These are phyloP conservation scores for Lagenaria siceraria DNA, from an alignment of 306 rosid species.

Conservation along the genomic window DNA sequence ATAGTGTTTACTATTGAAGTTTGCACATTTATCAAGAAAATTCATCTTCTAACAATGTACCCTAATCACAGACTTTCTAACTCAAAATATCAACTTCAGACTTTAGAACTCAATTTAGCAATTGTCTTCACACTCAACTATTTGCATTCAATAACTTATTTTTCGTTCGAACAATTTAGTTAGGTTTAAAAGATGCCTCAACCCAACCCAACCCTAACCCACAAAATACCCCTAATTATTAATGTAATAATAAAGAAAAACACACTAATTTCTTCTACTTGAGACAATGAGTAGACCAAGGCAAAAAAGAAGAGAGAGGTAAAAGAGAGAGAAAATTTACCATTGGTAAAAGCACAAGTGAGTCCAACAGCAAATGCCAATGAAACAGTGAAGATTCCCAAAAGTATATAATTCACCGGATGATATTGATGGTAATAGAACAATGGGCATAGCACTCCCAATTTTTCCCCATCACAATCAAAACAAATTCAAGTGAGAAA, in stretches of 20 bases:
- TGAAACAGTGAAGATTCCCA: conserved; percentile 33
- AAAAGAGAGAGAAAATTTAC: conserved; percentile 12
- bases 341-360: conserved; percentile 26
- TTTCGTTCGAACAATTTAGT: background rate
- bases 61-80: too few relatives aligned
- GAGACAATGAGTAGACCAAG: too few relatives aligned
- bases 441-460: conserved; percentile 26
- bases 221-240: background rate
- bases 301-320: background rate
- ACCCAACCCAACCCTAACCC: background rate
- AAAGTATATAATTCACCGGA: conserved; percentile 21
- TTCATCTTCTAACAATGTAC: too few relatives aligned
- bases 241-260: too few relatives aligned
- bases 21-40: too few relatives aligned
- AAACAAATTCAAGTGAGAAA: background rate
- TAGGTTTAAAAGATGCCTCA: background rate
- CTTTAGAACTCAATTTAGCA: too few relatives aligned
- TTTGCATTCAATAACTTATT: too few relatives aligned
- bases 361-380: conserved; percentile 6
- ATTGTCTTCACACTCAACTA: too few relatives aligned
- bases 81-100: too few relatives aligned
- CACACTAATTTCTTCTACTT: too few relatives aligned
- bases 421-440: conserved; percentile 27
- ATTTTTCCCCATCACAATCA: background rate
- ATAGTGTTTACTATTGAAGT: too few relatives aligned